These are phyloP conservation scores for Aureobasidium sp. DNA, from an alignment of 2,329 filamentous ascomycete species.

Conservation along the genomic window DNA sequence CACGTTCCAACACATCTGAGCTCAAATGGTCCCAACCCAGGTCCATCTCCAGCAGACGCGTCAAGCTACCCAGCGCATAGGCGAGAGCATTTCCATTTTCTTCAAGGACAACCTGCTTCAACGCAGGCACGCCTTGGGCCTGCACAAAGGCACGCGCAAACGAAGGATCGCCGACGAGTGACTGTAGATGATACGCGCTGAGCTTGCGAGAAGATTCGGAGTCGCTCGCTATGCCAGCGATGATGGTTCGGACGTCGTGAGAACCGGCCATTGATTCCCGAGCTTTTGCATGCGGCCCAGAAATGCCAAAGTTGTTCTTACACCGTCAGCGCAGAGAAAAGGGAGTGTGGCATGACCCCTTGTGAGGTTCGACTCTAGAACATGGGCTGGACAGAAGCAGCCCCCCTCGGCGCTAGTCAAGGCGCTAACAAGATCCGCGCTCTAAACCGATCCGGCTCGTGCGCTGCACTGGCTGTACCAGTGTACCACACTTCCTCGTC, in stretches of 20 bases:
- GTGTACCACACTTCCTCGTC: background rate
- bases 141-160: constrained; percentile 96
- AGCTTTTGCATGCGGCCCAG: background rate
- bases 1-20: constrained; percentile 58
- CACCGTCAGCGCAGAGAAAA: background rate
- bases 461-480: background rate
- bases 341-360: background rate
- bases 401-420: background rate
- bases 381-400: constrained; percentile 3
- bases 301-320: background rate
- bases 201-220: constrained; percentile 94
- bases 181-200: constrained; percentile 97
- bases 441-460: background rate
- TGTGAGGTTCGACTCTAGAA: background rate
- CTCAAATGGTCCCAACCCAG: constrained; percentile 94
- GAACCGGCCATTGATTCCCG: constrained; percentile 23
- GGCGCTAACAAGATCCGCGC: background rate
- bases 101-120: constrained; percentile 74
- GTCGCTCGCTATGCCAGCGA: constrained; percentile 50
- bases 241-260: constrained; percentile 28
- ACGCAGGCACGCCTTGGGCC: constrained; percentile 70
- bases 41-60: constrained; percentile 82
- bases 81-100: constrained; percentile 89
- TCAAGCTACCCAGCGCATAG: constrained; percentile 85
- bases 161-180: constrained; percentile 86